These are phyloP conservation scores for Aspergillus ochraceoroseus DNA, from an alignment of 2,329 filamentous ascomycete species.

Conservation along the genomic window DNA sequence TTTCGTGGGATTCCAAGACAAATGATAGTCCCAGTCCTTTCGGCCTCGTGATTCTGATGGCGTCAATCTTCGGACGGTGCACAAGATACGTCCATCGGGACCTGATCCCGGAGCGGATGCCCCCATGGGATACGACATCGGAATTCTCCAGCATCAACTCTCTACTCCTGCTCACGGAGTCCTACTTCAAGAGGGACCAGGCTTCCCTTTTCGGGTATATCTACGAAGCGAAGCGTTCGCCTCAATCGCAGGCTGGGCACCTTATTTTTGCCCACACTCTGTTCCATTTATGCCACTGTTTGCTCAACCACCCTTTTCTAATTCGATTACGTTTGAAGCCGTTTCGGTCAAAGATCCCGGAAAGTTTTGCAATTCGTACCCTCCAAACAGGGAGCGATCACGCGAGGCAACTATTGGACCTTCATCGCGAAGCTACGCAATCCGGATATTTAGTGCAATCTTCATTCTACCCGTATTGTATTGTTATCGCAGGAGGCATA, in stretches of 20 bases:
- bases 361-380: constrained; percentile 29
- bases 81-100: constrained; percentile 29
- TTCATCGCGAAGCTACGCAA: constrained; percentile 23
- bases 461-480: constrained; percentile 34
- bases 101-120: constrained; percentile 20
- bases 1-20: constrained; percentile 22
- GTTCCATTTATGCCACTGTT: constrained; percentile 35
- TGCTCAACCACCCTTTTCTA: constrained; percentile 38
- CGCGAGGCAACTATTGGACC: constrained; percentile 27
- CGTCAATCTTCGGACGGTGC: constrained; percentile 33
- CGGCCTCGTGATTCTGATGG: constrained; percentile 31
- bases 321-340: constrained; percentile 26
- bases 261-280: constrained; percentile 32
- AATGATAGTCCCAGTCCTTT: constrained; percentile 23
- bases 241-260: constrained; percentile 19
- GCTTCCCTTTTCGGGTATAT: constrained; percentile 19
- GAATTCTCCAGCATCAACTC: constrained; percentile 34
- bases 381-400: constrained; percentile 29
- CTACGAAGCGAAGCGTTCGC: constrained; percentile 19
- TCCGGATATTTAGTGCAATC: constrained; percentile 23
- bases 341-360: constrained; percentile 25
- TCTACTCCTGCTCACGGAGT: constrained; percentile 31
- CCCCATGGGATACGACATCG: constrained; percentile 37
- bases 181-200: constrained; percentile 25
- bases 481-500: constrained; percentile 26